These are phyloP conservation scores for Pezicula radicicola DNA, from an alignment of 2,329 filamentous ascomycete genomes.

Conservation along the genomic window DNA sequence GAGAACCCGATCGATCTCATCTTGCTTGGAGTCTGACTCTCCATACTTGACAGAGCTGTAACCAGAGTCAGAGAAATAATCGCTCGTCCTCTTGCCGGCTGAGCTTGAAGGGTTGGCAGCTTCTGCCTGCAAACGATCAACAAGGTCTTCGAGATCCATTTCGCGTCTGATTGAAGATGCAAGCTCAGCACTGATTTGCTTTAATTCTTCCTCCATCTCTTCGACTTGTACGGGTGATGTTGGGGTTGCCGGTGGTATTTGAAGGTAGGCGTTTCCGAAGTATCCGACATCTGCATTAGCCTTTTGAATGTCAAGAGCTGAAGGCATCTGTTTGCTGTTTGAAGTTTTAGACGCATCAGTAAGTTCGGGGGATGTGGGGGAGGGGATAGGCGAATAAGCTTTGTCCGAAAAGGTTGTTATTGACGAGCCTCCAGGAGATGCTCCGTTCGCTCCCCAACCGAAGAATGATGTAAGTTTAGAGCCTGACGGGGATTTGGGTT, in stretches of 20 bases:
- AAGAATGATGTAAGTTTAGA: slow-evolving; percentile 63
- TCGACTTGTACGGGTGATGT: slow-evolving; percentile 59
- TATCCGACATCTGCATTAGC: slow-evolving; percentile 37
- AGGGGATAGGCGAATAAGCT: slow-evolving; percentile 55
- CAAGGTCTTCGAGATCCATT: slow-evolving; percentile 93
- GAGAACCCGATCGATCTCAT: slow-evolving; percentile 79
- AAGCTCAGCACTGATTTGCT: slow-evolving; percentile 88
- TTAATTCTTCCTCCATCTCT: slow-evolving; percentile 91
- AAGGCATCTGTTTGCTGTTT: slow-evolving; percentile 31
- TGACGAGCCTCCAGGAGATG: slow-evolving; percentile 46
- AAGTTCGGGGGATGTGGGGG: slow-evolving; percentile 40
- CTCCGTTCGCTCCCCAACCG: slow-evolving; percentile 57
- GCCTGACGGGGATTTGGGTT: slow-evolving; percentile 45
- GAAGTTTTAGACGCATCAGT: slow-evolving; percentile 20
- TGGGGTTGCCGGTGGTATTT: slow-evolving; percentile 26
- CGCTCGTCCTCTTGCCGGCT: slow-evolving; percentile 74
- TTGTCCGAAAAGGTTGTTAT: slow-evolving; percentile 59
- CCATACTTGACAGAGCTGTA: slow-evolving; percentile 77
- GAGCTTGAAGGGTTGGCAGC: slow-evolving; percentile 49
- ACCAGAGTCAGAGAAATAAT: slow-evolving; percentile 97
- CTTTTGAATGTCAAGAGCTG: slow-evolving; percentile 28
- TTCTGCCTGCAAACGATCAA: slow-evolving; percentile 84
- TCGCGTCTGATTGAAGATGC: slow-evolving; percentile 90
- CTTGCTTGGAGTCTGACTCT: slow-evolving; percentile 58
- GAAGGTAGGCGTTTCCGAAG: slow-evolving; percentile 26